Evolutionary conservation across 164 flowering plant species (phyloP).

Genomic region (Annona cherimola): DNA sequence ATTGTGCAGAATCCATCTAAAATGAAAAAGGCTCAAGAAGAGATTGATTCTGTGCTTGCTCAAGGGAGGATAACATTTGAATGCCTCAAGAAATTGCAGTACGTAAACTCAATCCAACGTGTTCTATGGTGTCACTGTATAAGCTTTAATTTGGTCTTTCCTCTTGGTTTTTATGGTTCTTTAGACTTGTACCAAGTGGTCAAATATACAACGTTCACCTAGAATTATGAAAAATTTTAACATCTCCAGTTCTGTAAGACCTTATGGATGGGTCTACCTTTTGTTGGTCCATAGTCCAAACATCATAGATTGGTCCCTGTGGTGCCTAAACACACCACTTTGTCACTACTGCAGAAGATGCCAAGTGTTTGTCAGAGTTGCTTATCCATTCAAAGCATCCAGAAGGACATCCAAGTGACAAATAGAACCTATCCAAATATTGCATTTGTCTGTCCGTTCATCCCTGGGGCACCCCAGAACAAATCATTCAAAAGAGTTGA

Average conservation of each 20-base stretch:
- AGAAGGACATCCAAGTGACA: too few relatives aligned
- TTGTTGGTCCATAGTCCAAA: neutral
- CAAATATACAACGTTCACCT: neutral
- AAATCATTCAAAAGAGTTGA: too few relatives aligned
- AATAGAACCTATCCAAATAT: too few relatives aligned
- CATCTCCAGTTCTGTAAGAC: neutral
- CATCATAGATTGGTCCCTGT: neutral
- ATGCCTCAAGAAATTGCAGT: slow-evolving; percentile 68
- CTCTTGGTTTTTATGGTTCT: too few relatives aligned
- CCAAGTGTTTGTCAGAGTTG: too few relatives aligned
- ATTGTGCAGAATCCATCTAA: slow-evolving; percentile 67
- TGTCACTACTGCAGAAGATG: too few relatives aligned
- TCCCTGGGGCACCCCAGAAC: too few relatives aligned
- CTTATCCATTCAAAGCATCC: too few relatives aligned
- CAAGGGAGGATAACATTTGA: slow-evolving; percentile 51
- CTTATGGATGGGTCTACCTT: neutral
- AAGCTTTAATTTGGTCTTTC: neutral
- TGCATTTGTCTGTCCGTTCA: too few relatives aligned
- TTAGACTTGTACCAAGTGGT: neutral
- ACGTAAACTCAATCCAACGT: slow-evolving; percentile 22
- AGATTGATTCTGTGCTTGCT: slow-evolving; percentile 82
- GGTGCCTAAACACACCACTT: too few relatives aligned
- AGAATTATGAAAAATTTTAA: neutral
- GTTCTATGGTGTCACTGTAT: neutral
- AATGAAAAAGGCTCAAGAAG: slow-evolving; percentile 88